Conservation (phyloP, 2,329 filamentous ascomycete genomes). For the Epichloe typhina region DNA sequence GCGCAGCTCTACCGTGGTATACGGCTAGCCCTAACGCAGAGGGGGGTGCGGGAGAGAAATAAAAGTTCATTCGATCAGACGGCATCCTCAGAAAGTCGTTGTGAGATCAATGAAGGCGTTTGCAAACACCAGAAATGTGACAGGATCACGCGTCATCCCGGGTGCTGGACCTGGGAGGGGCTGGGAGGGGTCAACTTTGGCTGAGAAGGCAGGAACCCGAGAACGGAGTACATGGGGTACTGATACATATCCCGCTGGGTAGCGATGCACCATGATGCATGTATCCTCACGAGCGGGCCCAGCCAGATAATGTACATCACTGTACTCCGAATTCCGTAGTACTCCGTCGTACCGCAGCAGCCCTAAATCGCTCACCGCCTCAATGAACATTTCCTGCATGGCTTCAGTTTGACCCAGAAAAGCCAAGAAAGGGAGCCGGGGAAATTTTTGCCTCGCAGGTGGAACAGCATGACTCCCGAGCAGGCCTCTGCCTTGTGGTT, state of each 20-base stretch:
- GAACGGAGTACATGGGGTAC: conserved; percentile 5
- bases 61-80: too few species aligned
- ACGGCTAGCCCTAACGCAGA: too few species aligned
- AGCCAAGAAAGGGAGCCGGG: not conserved
- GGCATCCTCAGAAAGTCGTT: not conserved
- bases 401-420: not conserved
- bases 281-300: conserved; percentile 6
- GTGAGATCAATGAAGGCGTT: not conserved
- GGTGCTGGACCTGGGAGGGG: too few species aligned
- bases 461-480: not conserved
- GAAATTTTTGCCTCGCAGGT: not conserved
- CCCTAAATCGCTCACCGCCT: not conserved
- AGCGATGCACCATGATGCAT: conserved; percentile 21
- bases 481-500: not conserved
- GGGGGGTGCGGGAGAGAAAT: too few species aligned
- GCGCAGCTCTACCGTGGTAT: too few species aligned
- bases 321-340: too few species aligned
- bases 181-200: not conserved
- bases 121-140: not conserved
- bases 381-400: not conserved
- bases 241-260: conserved; percentile 22
- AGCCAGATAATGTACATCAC: too few species aligned
- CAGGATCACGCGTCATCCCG: not conserved
- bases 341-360: too few species aligned
- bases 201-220: not conserved